Percentiles rank a stretch among this genome's conserved stretches.
These are phyloP conservation scores for Groenewaldozyma tartarivorans DNA, from an alignment of 805 yeast species.

Conservation along the genomic window DNA sequence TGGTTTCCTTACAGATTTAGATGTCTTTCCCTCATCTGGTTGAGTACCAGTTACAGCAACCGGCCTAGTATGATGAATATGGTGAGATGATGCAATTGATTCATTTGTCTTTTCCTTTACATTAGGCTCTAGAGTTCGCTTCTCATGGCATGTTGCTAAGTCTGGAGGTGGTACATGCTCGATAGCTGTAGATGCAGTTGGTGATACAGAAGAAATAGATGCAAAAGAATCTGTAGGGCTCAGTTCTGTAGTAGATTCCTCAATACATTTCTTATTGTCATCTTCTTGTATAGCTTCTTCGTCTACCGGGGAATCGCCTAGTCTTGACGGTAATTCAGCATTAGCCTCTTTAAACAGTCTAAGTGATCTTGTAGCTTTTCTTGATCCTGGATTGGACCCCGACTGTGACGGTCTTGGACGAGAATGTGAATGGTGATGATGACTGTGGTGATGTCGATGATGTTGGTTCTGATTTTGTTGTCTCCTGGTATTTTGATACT, in stretches of 20 bases:
- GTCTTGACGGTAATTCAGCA: too few relatives aligned
- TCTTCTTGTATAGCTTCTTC: background rate
- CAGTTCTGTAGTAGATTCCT: background rate
- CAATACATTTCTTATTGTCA: background rate
- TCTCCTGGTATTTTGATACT: too few relatives aligned
- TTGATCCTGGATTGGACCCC: constrained; percentile 14
- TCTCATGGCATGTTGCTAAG: background rate
- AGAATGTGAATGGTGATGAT: background rate
- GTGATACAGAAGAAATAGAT: background rate
- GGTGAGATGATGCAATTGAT: background rate
- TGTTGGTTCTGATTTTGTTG: too few relatives aligned
- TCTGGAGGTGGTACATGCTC: background rate
- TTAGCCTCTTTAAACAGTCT: constrained; percentile 28
- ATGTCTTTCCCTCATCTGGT: background rate
- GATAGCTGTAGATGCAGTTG: background rate
- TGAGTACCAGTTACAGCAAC: background rate
- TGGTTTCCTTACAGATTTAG: constrained; percentile 1
- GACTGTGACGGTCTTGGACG: background rate
- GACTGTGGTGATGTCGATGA: background rate
- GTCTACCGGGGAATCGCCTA: too few relatives aligned
- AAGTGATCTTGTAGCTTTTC: constrained; percentile 32
- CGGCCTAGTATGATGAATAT: too few relatives aligned
- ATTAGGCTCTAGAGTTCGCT: background rate
- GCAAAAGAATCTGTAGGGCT: background rate
- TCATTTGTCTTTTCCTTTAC: background rate